Base-by-base conservation (phyloP, 108 stramenopile genomes). In the Nannochloropsis granulata region DNA sequence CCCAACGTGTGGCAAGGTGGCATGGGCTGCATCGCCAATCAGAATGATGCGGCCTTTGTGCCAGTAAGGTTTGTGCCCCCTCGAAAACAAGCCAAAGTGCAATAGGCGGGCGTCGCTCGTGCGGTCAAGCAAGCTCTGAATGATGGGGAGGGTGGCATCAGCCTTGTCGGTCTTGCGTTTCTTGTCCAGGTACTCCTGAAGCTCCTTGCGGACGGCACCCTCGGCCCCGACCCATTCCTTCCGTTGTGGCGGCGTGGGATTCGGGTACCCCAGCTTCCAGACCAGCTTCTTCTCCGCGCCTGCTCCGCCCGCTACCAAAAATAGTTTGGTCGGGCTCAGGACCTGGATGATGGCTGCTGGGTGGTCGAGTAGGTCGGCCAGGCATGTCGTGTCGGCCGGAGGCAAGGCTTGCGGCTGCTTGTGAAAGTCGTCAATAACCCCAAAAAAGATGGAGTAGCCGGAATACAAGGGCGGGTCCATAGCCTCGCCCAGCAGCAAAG, bases 11-110 rank as follows among this genome's bases (percentile, higher is more conserved):
- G 85, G 85, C 82, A 81, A 19, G 24, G 78, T 43, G 12, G 85
- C 81, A 71, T 86, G 85, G 19, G 85, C 85, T 12, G 85, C 85
- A 19, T 86, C 85, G 56, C 85, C 85, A 12, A 86, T 81, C 7
- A 86, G 24, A 13, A 78, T 82, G 19, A 45, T 44, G 56, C 45
- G 81, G 13, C 44, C 46, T 71, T 86, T 71, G 0, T 71, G 56
- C 56, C 56, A 71, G 11, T 71, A 71, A 5, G 56, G 21, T 0
- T 71, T 71, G 21, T 71, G 21, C 11, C n/a, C n/a, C 21, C 56
- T 16, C 21, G 56, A 71, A 10, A 71, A 71, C 21, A 71, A n/a
- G 21, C 56, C 56, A 71, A 71, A 71, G n/a, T 71, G 56, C 21
- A 71, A n/a, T 10, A 71, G n/a, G 16, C 56, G 56, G 11, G 56